phyloP scores from a whole-genome alignment of 139 green algal genomes.

The Asterochloris sp. region DNA sequence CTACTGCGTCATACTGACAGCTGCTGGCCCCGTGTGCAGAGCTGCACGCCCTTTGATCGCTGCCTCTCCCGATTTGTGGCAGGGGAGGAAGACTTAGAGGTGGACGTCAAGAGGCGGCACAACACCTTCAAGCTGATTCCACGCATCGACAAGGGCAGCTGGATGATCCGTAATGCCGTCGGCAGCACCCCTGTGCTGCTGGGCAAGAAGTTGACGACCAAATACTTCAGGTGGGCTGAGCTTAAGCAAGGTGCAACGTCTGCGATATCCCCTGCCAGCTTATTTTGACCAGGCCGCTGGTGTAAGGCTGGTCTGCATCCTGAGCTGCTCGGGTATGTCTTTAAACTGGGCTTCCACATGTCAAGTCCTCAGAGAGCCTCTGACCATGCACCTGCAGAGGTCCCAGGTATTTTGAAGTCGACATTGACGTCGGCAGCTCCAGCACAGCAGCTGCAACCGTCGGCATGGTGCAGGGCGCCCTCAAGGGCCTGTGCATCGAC shows the following conservation, averaged over 20 bases:
- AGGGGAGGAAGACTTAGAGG: background rate
- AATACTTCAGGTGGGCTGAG: constrained; percentile 47
- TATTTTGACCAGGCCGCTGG: too few relatives aligned
- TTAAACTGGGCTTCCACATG: too few relatives aligned
- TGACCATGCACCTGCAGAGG: constrained; percentile 5
- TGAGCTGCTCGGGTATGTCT: too few relatives aligned
- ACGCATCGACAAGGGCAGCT: constrained; percentile 49
- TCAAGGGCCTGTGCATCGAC: constrained; percentile 42
- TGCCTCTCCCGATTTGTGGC: constrained; percentile 15
- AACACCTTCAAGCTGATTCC: constrained; percentile 35
- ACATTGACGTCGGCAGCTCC: constrained; percentile 39
- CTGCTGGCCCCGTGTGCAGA: background rate
- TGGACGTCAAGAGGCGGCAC: constrained; percentile 10
- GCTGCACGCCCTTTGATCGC: constrained; percentile 17
- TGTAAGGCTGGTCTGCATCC: too few relatives aligned
- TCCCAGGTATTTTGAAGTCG: constrained; percentile 33
- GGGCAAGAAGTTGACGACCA: constrained; percentile 59
- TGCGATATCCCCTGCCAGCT: too few relatives aligned
- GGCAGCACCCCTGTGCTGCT: constrained; percentile 68
- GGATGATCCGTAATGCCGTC: constrained; percentile 64
- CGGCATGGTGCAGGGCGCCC: constrained; percentile 31
- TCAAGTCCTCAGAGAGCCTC: too few relatives aligned
- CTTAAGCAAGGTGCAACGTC: background rate
- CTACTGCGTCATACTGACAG: background rate
- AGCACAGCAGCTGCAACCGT: constrained; percentile 26